Base-by-base conservation (phyloP, 495 filamentous ascomycete species). In the Parathielavia hyrcaniae region DNA sequence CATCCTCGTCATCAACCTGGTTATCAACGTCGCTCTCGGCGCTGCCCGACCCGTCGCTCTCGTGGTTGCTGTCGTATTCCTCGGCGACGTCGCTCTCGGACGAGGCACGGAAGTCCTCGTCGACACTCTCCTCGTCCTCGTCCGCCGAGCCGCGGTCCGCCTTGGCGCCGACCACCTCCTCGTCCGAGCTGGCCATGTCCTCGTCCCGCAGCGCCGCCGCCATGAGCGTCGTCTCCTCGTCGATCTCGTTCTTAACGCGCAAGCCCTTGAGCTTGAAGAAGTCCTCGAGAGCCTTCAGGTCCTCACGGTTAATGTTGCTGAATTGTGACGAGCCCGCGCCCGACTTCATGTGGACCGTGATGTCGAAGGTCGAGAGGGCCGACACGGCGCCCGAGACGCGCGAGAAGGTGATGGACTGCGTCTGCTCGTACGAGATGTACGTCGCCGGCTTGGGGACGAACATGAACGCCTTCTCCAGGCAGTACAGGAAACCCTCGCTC, bases 241-340 rank as follows among this genome's bases (percentile, higher is more conserved):
- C 79, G 47, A 81, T 95, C 73, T 97, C 95, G 67, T 99, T 99
- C 82, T 95, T 96, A 60, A 93, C 87, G n/a, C 90, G 86, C 53
- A 99, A 81, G 53, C 82, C 84, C 78, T 97, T 97, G 53, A 86
- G 79, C 69, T 91, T 89, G 81, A 99, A 96, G 77, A 97, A 97
- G 60, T 89, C 85, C 66, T 97, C 93, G 4, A 99, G 83, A 7
- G 90, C 88, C 70, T 91, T 86, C 76, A 97, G 88, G 64, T 99
- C 93, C 78, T 99, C 95, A 53, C 92, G 89, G 68, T 97, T 99
- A 73, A 99, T 97, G 74, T 99, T 99, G 74, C 89, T 95, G 75
- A 99, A 97, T 64, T 96, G 90, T 61, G 91, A 87, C 63, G 96
- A 89, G 19, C 86, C 87, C 39, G 81, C 75, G 20, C 78, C 74